Percentiles rank a stretch among this genome's conserved stretches.
These are phyloP conservation scores for Coemansia sp. DNA, from an alignment of 192 early-diverging fungal genomes.

Conservation along the genomic window DNA sequence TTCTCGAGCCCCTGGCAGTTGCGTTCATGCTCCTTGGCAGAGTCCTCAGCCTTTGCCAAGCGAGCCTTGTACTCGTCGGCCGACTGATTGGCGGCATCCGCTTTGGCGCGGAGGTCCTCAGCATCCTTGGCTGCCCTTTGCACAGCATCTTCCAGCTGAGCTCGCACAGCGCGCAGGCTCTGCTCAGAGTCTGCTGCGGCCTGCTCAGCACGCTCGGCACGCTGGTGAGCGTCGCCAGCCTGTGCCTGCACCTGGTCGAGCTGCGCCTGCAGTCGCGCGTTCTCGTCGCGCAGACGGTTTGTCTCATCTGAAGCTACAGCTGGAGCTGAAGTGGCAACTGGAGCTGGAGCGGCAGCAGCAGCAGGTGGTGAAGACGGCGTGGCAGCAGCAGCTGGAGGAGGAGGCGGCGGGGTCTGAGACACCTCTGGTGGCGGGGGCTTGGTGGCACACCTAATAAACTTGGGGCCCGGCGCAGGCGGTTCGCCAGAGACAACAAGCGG, in stretches of 20 bases:
- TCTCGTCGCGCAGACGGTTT: conserved; percentile 70
- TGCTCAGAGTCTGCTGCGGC: conserved; percentile 13
- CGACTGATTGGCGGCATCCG: conserved; percentile 9
- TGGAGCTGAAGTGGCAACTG: too few relatives aligned
- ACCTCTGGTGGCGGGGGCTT: background rate
- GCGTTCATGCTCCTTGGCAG: conserved; percentile 12
- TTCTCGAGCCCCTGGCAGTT: conserved; percentile 16
- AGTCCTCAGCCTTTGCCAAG: conserved; percentile 11
- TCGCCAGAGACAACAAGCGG: conserved; percentile 28
- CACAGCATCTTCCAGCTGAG: conserved; percentile 11
- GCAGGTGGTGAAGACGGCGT: conserved; percentile 3
- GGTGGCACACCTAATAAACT: background rate
- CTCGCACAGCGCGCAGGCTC: conserved; percentile 5
- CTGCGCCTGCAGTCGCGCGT: conserved; percentile 51
- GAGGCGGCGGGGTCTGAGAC: background rate
- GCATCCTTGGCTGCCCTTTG: conserved; percentile 17
- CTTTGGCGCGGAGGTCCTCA: conserved; percentile 14
- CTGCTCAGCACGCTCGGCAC: conserved; percentile 11
- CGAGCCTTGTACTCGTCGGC: conserved; percentile 23
- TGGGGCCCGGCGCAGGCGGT: background rate
- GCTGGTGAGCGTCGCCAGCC: conserved; percentile 16
- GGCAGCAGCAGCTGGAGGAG: conserved; percentile 7
- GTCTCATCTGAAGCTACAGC: conserved; percentile 54
- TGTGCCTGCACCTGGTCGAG: conserved; percentile 21
- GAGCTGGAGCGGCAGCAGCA: conserved; percentile 8